Evolutionary conservation across 139 green algal genomes (phyloP).

Genomic region (Chlamydomonas applanata): DNA sequence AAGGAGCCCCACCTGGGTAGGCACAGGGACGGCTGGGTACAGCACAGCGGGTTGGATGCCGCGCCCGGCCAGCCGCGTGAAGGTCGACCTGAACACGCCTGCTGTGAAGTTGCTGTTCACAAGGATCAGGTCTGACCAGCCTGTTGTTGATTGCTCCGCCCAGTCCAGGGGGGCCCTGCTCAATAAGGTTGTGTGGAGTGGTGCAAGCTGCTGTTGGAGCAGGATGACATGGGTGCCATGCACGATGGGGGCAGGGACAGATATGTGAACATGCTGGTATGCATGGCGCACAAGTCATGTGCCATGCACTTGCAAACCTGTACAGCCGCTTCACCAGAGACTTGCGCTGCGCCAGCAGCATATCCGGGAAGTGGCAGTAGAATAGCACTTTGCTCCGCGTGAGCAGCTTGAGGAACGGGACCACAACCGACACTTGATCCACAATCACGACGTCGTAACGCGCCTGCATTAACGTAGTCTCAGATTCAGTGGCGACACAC

Average conservation of each 20-base stretch:
- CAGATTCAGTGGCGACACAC: too few species aligned
- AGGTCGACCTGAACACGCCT: constrained; percentile 81
- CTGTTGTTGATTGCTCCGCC: constrained; percentile 84
- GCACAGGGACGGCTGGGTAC: constrained; percentile 83
- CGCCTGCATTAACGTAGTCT: neutral
- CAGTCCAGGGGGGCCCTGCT: constrained; percentile 69
- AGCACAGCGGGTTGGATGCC: constrained; percentile 57
- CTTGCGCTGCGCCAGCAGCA: constrained; percentile 70
- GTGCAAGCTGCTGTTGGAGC: neutral
- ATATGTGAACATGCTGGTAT: neutral
- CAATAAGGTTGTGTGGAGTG: constrained; percentile 13
- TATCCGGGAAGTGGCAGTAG: constrained; percentile 98
- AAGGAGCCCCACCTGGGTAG: constrained; percentile 23
- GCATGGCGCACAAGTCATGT: neutral
- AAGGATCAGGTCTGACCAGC: constrained; percentile 69
- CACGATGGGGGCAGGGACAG: neutral
- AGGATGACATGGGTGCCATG: neutral
- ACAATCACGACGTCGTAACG: constrained; percentile 83
- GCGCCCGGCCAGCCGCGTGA: constrained; percentile 49
- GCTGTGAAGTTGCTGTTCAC: constrained; percentile 95
- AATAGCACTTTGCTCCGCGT: constrained; percentile 76
- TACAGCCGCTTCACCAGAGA: constrained; percentile 41
- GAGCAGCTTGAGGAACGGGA: constrained; percentile 74
- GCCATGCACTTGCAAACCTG: constrained; percentile 4
- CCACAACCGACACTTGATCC: constrained; percentile 75